Conservation (phyloP, 2,329 filamentous ascomycete species). For the Mollisiaceae sp. region DNA sequence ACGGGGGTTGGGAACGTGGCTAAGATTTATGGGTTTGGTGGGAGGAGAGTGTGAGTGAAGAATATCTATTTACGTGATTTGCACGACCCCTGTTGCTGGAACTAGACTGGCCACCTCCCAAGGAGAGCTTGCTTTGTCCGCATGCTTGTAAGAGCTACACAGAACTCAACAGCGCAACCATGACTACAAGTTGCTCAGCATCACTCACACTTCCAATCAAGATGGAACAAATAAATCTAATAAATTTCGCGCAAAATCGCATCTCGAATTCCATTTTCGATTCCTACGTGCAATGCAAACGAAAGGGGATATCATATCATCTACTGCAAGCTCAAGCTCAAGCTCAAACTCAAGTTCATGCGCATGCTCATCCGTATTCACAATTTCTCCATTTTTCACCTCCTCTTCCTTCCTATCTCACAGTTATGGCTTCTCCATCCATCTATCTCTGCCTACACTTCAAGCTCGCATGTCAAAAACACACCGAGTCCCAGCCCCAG, state of each 20-base stretch:
- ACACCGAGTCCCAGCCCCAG: background rate
- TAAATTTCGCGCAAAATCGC: too few relatives aligned
- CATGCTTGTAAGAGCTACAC: too few relatives aligned
- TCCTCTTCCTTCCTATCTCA: background rate
- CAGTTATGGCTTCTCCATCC: background rate
- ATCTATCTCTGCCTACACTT: too few relatives aligned
- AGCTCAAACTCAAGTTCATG: too few relatives aligned
- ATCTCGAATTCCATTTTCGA: background rate
- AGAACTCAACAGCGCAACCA: background rate
- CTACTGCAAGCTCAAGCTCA: background rate
- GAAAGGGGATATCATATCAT: conserved; percentile 3
- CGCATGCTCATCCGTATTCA: background rate
- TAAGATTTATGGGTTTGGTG: conserved; percentile 44
- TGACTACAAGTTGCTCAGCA: too few relatives aligned
- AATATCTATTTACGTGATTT: too few relatives aligned
- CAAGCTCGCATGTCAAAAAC: too few relatives aligned
- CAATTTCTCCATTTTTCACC: background rate
- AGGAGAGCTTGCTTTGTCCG: too few relatives aligned
- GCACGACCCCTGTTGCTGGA: background rate
- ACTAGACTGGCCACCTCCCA: background rate
- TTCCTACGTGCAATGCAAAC: background rate
- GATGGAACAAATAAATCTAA: too few relatives aligned
- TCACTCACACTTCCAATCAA: background rate
- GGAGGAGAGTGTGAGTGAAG: conserved; percentile 38
- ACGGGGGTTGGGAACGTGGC: conserved; percentile 27